Evolutionary conservation across 176 grass and related monocot genomes (phyloP).

Genomic region (Bothriochloa decipiens): DNA sequence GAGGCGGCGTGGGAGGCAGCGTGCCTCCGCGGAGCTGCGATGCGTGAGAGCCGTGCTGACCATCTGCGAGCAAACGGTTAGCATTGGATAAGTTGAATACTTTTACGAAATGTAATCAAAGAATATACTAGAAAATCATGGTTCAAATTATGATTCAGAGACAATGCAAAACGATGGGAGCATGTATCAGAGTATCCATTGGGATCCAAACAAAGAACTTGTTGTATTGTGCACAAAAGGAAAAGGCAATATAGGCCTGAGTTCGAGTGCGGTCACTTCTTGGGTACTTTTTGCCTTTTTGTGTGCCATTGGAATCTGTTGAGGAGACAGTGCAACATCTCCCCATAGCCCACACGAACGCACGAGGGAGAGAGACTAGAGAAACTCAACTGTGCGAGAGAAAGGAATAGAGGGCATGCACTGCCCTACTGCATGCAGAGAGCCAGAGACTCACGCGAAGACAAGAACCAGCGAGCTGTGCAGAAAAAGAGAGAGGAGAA

Average conservation of each 20-base stretch:
- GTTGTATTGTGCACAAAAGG: neutral
- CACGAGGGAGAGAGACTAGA: neutral
- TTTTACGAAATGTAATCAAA: neutral
- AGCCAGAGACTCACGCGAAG: neutral
- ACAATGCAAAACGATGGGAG: too few species aligned
- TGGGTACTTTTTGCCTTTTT: neutral
- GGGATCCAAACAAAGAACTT: neutral
- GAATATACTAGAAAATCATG: neutral
- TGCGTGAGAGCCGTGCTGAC: neutral
- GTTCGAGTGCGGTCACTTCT: neutral
- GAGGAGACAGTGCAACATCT: neutral
- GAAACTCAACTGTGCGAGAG: too few species aligned
- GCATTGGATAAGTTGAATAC: neutral
- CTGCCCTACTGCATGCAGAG: neutral
- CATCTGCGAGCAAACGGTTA: slow-evolving; percentile 7
- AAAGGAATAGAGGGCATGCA: neutral
- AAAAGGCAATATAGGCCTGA: neutral
- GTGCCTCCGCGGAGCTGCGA: neutral
- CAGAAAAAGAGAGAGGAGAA: neutral
- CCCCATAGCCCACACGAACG: neutral
- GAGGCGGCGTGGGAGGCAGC: neutral
- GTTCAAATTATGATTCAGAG: neutral
- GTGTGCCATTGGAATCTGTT: neutral
- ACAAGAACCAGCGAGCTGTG: neutral
- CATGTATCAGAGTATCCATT: neutral